Percentiles rank a stretch among this genome's conserved stretches.
Conservation (phyloP, 345 rosid species). For the Linum tenue region DNA sequence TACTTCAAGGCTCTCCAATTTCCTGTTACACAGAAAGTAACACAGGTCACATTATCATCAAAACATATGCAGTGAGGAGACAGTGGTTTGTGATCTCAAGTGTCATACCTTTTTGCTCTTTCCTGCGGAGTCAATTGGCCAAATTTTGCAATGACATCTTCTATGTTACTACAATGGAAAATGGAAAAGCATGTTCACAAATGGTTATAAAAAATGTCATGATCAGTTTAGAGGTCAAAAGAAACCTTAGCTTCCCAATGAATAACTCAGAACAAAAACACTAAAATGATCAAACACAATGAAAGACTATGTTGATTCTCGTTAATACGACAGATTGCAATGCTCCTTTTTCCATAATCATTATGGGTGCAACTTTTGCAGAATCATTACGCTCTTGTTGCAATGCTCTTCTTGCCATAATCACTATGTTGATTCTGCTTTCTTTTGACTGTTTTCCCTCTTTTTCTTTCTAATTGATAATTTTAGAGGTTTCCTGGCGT, state of each 20-base stretch:
- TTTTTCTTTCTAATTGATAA: no score
- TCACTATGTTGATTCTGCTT: no score
- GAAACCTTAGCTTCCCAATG: background rate
- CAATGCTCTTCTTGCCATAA: no score
- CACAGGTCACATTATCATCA: background rate
- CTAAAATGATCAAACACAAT: background rate
- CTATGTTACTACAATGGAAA: slow-evolving; percentile 41
- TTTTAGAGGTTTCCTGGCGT: no score
- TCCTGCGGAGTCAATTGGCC: slow-evolving; percentile 77
- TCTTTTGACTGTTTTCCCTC: no score
- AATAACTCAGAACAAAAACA: background rate
- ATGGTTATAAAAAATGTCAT: no score
- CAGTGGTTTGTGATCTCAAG: background rate
- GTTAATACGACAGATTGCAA: no score
- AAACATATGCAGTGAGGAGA: slow-evolving; percentile 3
- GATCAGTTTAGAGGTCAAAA: background rate
- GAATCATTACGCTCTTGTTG: no score
- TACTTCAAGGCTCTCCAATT: slow-evolving; percentile 95
- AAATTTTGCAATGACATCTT: slow-evolving; percentile 71
- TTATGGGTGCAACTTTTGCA: no score
- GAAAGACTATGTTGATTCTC: background rate
- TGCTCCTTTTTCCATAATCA: no score
- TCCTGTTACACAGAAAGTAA: slow-evolving; percentile 38
- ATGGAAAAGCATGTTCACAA: background rate
- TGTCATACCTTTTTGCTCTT: slow-evolving; percentile 64